These are phyloP conservation scores for Botrytis byssoidea DNA, from an alignment of 2,329 filamentous ascomycete species.

Conservation along the genomic window DNA sequence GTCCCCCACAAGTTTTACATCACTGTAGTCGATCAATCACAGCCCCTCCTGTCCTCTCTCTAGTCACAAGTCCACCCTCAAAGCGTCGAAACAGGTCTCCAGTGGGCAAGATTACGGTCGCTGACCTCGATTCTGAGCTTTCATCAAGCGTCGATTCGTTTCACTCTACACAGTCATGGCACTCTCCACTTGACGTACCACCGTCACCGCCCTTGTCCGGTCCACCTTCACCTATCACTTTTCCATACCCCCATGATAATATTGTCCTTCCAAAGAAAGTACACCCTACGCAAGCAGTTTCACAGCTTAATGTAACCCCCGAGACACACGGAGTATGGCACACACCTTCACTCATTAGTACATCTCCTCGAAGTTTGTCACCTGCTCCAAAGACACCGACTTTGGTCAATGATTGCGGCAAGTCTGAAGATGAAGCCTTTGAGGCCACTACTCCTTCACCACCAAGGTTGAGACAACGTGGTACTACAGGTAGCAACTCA, in stretches of 20 bases:
- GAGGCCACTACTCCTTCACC: slow-evolving; percentile 41
- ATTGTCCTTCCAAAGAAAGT: slow-evolving; percentile 41
- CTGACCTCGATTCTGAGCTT: slow-evolving; percentile 38
- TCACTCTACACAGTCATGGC: slow-evolving; percentile 54
- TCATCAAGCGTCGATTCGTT: slow-evolving; percentile 55
- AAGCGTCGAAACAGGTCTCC: slow-evolving; percentile 34
- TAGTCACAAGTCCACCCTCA: slow-evolving; percentile 46
- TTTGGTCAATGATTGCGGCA: slow-evolving; percentile 44
- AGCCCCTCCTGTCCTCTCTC: slow-evolving; percentile 44
- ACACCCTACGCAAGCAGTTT: slow-evolving; percentile 38
- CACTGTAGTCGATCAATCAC: slow-evolving; percentile 41
- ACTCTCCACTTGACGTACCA: slow-evolving; percentile 44
- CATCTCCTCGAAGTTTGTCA: slow-evolving; percentile 26
- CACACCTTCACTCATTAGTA: slow-evolving; percentile 19
- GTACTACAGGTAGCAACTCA: slow-evolving; percentile 53
- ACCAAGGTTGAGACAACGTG: slow-evolving; percentile 48
- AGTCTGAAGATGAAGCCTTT: slow-evolving; percentile 40
- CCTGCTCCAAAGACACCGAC: slow-evolving; percentile 44
- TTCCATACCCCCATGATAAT: slow-evolving; percentile 45
- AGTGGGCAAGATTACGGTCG: slow-evolving; percentile 28
- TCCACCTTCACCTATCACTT: slow-evolving; percentile 42
- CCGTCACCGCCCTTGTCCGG: slow-evolving; percentile 48
- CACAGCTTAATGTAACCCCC: slow-evolving; percentile 38
- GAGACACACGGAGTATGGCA: slow-evolving; percentile 33
- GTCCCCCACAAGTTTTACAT: slow-evolving; percentile 36